A percentile compares a stretch with the other conserved stretches of the same genome.
Evolutionary conservation across 257 asterid genomes (phyloP).

Genomic region (Leptodermis oblonga): DNA sequence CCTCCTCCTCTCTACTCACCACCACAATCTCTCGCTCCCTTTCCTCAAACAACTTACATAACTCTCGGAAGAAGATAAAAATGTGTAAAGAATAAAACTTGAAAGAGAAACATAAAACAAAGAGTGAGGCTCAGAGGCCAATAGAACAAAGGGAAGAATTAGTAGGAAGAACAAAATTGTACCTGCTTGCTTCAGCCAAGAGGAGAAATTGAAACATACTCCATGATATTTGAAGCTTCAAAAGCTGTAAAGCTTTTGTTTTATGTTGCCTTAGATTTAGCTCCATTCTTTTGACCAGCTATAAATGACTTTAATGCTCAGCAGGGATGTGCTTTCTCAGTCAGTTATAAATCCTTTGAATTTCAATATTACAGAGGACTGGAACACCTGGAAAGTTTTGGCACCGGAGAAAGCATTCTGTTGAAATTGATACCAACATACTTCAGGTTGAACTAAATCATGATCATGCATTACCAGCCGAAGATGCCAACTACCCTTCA

Average conservation of each 20-base stretch:
- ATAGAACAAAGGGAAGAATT: neutral
- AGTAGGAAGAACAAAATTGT: neutral
- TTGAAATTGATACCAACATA: constrained; percentile 52
- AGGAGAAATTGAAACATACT: neutral
- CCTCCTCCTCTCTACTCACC: neutral
- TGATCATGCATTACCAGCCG: constrained; percentile 36
- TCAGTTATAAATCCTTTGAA: neutral
- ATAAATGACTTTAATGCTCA: neutral
- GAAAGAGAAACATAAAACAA: neutral
- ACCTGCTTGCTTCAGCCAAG: neutral
- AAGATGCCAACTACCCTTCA: constrained; percentile 39
- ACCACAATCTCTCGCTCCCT: neutral
- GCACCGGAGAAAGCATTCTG: constrained; percentile 82
- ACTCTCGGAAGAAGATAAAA: too few relatives aligned
- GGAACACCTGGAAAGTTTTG: constrained; percentile 57
- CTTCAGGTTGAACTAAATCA: constrained; percentile 51
- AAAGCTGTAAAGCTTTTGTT: neutral
- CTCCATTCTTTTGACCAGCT: neutral
- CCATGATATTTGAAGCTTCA: neutral
- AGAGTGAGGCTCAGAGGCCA: neutral
- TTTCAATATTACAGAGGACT: constrained; percentile 47
- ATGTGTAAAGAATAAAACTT: neutral
- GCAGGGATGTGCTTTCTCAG: constrained; percentile 4
- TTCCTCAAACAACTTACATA: neutral
- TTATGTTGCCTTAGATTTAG: neutral